These are phyloP conservation scores for Pestalotiopsis sp. DNA, from an alignment of 2,329 filamentous ascomycete genomes.

Conservation along the genomic window DNA sequence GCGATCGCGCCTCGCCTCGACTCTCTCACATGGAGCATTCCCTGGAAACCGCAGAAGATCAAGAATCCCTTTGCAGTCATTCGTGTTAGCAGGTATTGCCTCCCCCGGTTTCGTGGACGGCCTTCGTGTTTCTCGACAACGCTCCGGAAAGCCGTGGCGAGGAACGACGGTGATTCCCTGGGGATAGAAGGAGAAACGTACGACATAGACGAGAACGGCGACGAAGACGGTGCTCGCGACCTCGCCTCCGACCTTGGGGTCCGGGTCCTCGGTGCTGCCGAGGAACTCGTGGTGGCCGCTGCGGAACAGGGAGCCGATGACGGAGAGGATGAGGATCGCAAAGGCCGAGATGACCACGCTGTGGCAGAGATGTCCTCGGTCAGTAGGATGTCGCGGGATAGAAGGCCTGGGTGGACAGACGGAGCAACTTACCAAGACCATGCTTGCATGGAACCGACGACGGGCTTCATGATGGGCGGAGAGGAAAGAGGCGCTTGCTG, in stretches of 20 bases:
- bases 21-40: slow-evolving; percentile 80
- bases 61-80: slow-evolving; percentile 73
- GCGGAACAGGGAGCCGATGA: slow-evolving; percentile 71
- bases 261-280: slow-evolving; percentile 70
- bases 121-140: too few species aligned
- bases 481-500: slow-evolving; percentile 6
- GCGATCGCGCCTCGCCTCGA: slow-evolving; percentile 82
- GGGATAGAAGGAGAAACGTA: slow-evolving; percentile 52
- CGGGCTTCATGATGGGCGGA: slow-evolving; percentile 81
- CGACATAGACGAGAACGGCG: slow-evolving; percentile 84
- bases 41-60: slow-evolving; percentile 88
- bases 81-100: not conserved
- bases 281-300: slow-evolving; percentile 81
- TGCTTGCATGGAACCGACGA: slow-evolving; percentile 88
- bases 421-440: slow-evolving; percentile 80
- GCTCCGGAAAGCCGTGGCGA: too few species aligned
- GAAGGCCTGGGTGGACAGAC: not conserved
- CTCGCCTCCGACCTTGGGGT: slow-evolving; percentile 68
- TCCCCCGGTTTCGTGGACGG: not conserved
- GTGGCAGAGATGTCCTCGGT: slow-evolving; percentile 20
- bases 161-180: not conserved
- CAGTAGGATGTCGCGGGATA: not conserved
- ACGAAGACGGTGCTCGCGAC: slow-evolving; percentile 85
- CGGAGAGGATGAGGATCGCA: slow-evolving; percentile 64
- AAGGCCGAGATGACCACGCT: slow-evolving; percentile 74